Evolutionary conservation across 148 eudicot genomes (phyloP), one percentile per base, ranked within the genome.

Genomic region (Camellia lanceoleosa): DNA sequence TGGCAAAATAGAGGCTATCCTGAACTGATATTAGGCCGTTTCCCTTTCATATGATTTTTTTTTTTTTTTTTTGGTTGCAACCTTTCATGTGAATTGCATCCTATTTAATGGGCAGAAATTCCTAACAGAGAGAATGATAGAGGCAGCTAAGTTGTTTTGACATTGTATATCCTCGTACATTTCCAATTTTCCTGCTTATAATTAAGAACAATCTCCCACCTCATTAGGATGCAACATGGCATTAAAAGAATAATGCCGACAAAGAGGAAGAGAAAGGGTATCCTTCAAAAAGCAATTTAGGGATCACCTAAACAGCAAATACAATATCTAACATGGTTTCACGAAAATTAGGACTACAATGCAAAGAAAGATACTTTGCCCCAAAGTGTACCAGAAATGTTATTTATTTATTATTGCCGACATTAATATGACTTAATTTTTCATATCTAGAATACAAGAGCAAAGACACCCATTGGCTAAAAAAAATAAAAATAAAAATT

Each of bases 181-280:
- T 68, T 9, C 52, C 19, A 7, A 43, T 68, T 68, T 18, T 43
- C 38, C 43, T 47, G 43, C 43, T 51, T 42, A 30, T 30, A 30
- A 30, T 7, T 69, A 69, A 42, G 73, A 69, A 20, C 6, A n/a
- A 44, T 69, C n/a, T 30, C 23, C 43, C 20, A 16, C 38, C 71
- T 41, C 11, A 69, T 42, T 69, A 44, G 23, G 73, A 44, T 44
- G 52, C 73, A 69, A 46, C 52, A 69, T 44, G 42, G 18, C 7
- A 15, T 69, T 69, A 44, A 16, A 43, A 43, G 49, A 68, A 14
- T 41, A 52, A 68, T 68, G 47, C 43, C 72, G 12, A 68, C 12
- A 49, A 68, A 68, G 72, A 68, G 12, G 52, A 68, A 68, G 49
- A 68, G n/a, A 9, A 68, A 62, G 43, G 72, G 49, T 68, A 20